These are phyloP conservation scores for Ploettnerulaceae sp. DNA, from an alignment of 2,329 filamentous ascomycete species.

Conservation along the genomic window DNA sequence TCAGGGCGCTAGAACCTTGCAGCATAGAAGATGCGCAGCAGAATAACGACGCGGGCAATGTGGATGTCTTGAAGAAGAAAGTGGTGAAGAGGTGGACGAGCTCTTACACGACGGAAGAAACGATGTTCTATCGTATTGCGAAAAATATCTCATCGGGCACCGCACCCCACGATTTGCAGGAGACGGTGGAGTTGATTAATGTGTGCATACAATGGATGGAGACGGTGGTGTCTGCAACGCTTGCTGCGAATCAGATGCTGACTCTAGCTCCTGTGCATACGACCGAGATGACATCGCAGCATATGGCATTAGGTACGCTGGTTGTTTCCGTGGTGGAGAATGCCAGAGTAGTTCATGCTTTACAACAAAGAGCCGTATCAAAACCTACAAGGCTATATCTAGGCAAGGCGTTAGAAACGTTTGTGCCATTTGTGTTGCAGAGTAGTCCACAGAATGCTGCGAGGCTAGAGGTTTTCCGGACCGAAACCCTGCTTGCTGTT, in stretches of 20 bases:
- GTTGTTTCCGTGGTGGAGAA: conserved; percentile 60
- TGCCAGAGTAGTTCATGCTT: conserved; percentile 46
- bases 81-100: conserved; percentile 44
- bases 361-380: conserved; percentile 46
- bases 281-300: conserved; percentile 55
- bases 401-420: conserved; percentile 44
- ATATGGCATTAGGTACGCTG: conserved; percentile 60
- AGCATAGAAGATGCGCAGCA: conserved; percentile 11
- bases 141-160: conserved; percentile 40
- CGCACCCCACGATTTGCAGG: conserved; percentile 42
- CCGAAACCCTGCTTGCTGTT: conserved; percentile 50
- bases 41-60: conserved; percentile 16
- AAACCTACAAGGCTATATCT: conserved; percentile 49
- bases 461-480: conserved; percentile 52
- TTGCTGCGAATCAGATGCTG: conserved; percentile 42
- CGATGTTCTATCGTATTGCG: conserved; percentile 32
- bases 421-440: conserved; percentile 54
- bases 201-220: conserved; percentile 55
- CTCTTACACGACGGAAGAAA: conserved; percentile 45
- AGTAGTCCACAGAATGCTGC: conserved; percentile 46
- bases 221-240: conserved; percentile 48
- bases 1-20: conserved; percentile 11
- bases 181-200: conserved; percentile 47
- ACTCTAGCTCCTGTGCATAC: conserved; percentile 41
- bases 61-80: conserved; percentile 13